Conservation (phyloP, 257 asterid genomes). For the Euphrasia confusa region DNA sequence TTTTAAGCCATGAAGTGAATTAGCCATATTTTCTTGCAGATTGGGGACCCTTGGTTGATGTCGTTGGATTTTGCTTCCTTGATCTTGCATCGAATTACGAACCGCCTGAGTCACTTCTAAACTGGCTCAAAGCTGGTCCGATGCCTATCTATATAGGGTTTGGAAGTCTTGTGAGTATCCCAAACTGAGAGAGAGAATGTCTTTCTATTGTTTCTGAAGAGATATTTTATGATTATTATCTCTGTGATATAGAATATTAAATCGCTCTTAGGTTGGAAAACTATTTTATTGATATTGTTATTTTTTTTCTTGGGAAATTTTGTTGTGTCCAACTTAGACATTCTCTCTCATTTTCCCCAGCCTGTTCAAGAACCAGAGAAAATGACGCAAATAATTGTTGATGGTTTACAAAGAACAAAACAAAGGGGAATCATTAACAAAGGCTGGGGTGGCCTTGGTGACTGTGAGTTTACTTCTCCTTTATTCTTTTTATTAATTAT, state of each 20-base stretch:
- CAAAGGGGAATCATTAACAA: conserved; percentile 92
- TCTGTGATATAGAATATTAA: background rate
- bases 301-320: conserved; percentile 5
- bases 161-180: conserved; percentile 73
- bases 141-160: conserved; percentile 83
- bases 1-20: too few relatives aligned
- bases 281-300: background rate
- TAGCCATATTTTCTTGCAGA: conserved; percentile 58
- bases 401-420: conserved; percentile 70
- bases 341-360: conserved; percentile 38
- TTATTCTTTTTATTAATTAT: conserved; percentile 11
- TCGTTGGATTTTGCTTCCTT: conserved; percentile 98
- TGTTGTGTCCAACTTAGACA: conserved; percentile 9
- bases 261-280: background rate
- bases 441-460: conserved; percentile 99
- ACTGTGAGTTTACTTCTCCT: conserved; percentile 59
- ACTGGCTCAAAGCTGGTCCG: conserved; percentile 88
- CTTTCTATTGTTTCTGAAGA: conserved; percentile 10
- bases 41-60: conserved; percentile 96
- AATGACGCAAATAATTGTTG: conserved; percentile 84
- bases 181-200: conserved; percentile 4
- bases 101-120: conserved; percentile 79
- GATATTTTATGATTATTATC: background rate
- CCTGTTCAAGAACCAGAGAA: conserved; percentile 94
- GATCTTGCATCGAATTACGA: conserved; percentile 86